Evolutionary conservation across 805 yeast species (phyloP), one percentile per base, ranked within the genome.

Genomic region (Candida incommunis): DNA sequence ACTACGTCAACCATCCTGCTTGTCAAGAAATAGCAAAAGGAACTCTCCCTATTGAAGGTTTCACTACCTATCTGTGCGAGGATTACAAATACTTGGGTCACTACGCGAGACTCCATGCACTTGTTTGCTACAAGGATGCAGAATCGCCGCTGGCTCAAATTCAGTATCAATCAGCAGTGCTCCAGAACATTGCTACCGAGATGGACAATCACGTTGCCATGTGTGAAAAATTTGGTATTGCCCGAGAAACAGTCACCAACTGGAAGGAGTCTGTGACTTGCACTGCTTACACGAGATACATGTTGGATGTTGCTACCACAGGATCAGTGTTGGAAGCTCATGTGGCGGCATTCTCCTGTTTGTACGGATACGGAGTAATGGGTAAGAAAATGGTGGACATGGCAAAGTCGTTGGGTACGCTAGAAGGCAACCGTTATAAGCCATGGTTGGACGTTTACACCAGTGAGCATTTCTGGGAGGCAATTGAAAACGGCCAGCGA

Each of bases 291-390:
- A 72, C 81, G 26, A 67, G 79, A 31, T 82, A 76, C 50, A 64
- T 84, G 47, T 54, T 70, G 35, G 69, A 73, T 20, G 61, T 80
- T 3, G 80, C 80, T 3, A 61, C 66, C 22, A 63, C 62, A 35
- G 70, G 73, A 23, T 79, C 79, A 56, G 79, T 79, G 74, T 58
- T 78, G 24, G 82, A 78, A 41, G 70, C 81, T 43, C 75, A 76
- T 47, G 71, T 79, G 4, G 83, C 90, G 0, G 60, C 82, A 45
- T 73, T 85, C 4, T 92, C 94, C 1, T 83, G 94, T 59, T 61
- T 82, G 42, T 71, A 78, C 56, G 94, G 94, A 1, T 81, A 81
- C 57, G 37, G 37, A n/a, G 37, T 31, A 13, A 31, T 31, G 37
- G 37, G 37, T 9, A 31, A 31, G 20, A 31, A 31, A 18, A 31